Evolutionary conservation across 257 asterid genomes (phyloP).

Genomic region (Catharanthus roseus): DNA sequence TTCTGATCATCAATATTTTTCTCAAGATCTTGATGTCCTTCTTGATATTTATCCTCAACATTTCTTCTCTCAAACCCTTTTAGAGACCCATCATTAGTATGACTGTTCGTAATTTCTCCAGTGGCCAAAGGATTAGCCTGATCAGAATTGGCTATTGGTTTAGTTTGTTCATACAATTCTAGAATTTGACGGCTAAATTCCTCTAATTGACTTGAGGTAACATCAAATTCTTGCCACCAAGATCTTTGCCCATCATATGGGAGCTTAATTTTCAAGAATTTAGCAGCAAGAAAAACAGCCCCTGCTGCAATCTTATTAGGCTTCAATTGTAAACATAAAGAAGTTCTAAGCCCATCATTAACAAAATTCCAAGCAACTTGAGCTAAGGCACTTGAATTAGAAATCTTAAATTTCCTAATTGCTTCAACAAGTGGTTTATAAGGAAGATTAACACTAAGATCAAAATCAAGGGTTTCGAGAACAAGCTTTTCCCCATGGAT

Average conservation of each 20-base stretch:
- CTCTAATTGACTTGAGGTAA: conserved; percentile 98
- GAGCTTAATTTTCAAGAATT: conserved; percentile 95
- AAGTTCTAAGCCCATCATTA: conserved; percentile 91
- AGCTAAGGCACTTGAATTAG: conserved; percentile 67
- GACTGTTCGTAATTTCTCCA: conserved; percentile 27
- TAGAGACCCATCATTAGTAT: conserved; percentile 20
- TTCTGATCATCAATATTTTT: conserved; percentile 3
- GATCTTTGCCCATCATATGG: conserved; percentile 83
- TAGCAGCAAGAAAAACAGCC: conserved; percentile 97
- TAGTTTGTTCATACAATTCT: conserved; percentile 66
- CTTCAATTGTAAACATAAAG: conserved; percentile 93
- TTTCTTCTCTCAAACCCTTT: conserved; percentile 23
- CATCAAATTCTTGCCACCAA: conserved; percentile 99
- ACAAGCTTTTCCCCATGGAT: conserved; percentile 77
- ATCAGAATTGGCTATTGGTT: conserved; percentile 47
- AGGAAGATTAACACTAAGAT: conserved; percentile 72
- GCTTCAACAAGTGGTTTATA: conserved; percentile 94
- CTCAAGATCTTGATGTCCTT: no score
- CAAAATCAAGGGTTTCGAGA: conserved; percentile 79
- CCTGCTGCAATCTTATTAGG: conserved; percentile 99
- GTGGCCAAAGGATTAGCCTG: conserved; percentile 56
- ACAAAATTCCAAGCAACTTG: conserved; percentile 98
- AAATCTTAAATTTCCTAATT: conserved; percentile 69
- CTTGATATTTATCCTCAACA: no score
- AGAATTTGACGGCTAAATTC: conserved; percentile 91